Evolutionary conservation across 2,329 filamentous ascomycete genomes (phyloP).

Genomic region (Davidsoniella virescens): DNA sequence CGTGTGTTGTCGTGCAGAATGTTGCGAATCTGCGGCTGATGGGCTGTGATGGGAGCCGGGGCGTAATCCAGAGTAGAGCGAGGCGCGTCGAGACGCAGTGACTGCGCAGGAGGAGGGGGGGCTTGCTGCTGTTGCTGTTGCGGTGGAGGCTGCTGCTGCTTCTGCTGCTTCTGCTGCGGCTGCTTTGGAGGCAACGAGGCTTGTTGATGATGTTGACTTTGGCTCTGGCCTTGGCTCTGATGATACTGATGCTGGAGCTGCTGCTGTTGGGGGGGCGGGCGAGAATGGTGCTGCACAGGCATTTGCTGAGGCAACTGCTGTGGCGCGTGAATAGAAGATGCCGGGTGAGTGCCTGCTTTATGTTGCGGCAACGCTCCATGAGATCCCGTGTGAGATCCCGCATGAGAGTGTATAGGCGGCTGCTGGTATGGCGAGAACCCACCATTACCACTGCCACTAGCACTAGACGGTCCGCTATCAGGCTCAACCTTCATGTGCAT

Average conservation of each 20-base stretch:
- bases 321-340: neutral
- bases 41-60: neutral
- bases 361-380: neutral
- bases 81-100: neutral
- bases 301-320: constrained; percentile 1
- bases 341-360: neutral
- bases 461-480: neutral
- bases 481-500: constrained; percentile 10
- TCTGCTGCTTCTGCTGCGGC: no score
- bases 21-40: constrained; percentile 4
- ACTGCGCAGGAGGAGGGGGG: neutral
- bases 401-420: neutral
- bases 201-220: neutral
- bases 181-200: neutral
- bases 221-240: no score
- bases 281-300: constrained; percentile 5
- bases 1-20: constrained; percentile 3
- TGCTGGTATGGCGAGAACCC: constrained; percentile 1
- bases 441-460: neutral
- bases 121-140: neutral
- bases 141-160: neutral
- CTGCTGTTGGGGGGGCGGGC: neutral
- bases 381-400: neutral
- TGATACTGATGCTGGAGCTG: neutral
- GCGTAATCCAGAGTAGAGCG: neutral